phyloP scores from a whole-genome alignment of 495 filamentous ascomycete species.

The Aspergillus ellipticus region DNA sequence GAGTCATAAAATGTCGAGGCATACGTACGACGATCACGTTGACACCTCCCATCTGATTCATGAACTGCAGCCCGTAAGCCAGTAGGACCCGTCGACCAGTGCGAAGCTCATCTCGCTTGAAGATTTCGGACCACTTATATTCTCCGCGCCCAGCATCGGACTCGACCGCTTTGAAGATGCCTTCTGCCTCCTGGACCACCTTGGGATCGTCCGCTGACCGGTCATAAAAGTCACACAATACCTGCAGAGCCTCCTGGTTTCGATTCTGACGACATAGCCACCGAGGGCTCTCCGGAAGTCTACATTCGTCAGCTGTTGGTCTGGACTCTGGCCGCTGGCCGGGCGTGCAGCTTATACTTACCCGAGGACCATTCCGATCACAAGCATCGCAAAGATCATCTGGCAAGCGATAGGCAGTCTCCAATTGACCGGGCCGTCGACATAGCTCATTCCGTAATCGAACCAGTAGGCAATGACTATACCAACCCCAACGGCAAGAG shows the following conservation, averaged over 20 bases:
- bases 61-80: constrained; percentile 35
- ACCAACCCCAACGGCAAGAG: constrained; percentile 38
- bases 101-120: constrained; percentile 49
- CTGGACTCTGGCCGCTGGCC: background rate
- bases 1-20: background rate
- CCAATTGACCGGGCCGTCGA: constrained; percentile 36
- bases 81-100: constrained; percentile 49
- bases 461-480: constrained; percentile 44
- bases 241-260: constrained; percentile 42
- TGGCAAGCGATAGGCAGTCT: constrained; percentile 44
- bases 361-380: constrained; percentile 33
- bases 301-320: constrained; percentile 1
- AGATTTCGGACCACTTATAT: constrained; percentile 44
- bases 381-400: constrained; percentile 35
- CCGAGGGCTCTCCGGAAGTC: constrained; percentile 43
- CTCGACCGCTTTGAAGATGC: constrained; percentile 44
- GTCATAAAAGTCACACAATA: constrained; percentile 49
- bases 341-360: constrained; percentile 13
- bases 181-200: constrained; percentile 40
- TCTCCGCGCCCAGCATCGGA: constrained; percentile 40
- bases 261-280: constrained; percentile 41
- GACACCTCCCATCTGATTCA: constrained; percentile 39
- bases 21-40: constrained; percentile 46
- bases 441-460: constrained; percentile 42
- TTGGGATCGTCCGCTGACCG: constrained; percentile 33